These are phyloP conservation scores for Bombardia bombarda DNA, from an alignment of 495 filamentous ascomycete genomes.

Conservation along the genomic window DNA sequence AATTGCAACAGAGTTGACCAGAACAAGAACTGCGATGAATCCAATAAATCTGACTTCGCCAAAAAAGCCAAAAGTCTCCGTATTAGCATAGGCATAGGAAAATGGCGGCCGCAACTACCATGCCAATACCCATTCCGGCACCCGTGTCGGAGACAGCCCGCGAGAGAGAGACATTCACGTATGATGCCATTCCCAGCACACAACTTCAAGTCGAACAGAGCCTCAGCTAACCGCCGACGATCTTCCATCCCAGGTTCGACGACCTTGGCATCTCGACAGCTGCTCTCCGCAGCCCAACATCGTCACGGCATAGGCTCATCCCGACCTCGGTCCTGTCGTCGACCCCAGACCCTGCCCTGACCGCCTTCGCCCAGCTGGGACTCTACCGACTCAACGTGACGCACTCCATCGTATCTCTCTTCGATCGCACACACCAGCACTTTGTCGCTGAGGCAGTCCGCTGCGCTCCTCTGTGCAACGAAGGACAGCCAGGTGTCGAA, in stretches of 20 bases:
- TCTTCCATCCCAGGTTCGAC: conserved; percentile 9
- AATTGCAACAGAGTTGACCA: too few relatives aligned
- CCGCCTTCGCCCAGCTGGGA: conserved; percentile 56
- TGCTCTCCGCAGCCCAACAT: not conserved
- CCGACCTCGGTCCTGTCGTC: conserved; percentile 13
- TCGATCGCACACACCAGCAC: conserved; percentile 50
- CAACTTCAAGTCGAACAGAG: not conserved
- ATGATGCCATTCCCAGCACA: conserved; percentile 1
- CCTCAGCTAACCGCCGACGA: not conserved
- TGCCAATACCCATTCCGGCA: not conserved
- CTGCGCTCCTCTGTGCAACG: conserved; percentile 38
- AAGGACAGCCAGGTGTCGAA: conserved; percentile 20
- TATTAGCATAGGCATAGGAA: too few relatives aligned
- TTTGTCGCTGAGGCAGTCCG: conserved; percentile 57
- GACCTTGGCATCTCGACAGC: conserved; percentile 18
- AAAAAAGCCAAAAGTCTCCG: too few relatives aligned
- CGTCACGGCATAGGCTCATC: conserved; percentile 3
- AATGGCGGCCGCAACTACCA: too few relatives aligned
- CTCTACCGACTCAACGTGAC: conserved; percentile 43
- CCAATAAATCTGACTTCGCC: too few relatives aligned
- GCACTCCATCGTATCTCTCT: conserved; percentile 52
- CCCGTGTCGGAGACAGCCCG: conserved; percentile 17
- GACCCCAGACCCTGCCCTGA: conserved; percentile 52
- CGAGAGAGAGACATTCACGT: conserved; percentile 28
- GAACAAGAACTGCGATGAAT: too few relatives aligned